Conservation (phyloP, 1,284 basidiomycete genomes). For the Ceratobasidium papillatum region DNA sequence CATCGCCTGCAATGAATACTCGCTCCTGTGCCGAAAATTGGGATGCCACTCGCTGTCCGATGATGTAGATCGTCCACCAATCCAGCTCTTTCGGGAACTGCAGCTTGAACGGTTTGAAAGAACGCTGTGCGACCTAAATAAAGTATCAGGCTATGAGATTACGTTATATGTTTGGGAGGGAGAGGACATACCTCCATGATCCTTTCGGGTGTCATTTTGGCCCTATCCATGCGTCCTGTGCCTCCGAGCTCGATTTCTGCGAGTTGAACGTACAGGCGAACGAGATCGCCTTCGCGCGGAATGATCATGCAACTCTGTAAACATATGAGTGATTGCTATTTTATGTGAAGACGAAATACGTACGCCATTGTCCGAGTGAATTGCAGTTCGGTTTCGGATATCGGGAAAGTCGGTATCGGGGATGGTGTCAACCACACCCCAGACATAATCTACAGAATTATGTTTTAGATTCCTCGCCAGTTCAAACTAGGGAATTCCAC, state of each 20-base stretch:
- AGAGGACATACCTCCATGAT: slow-evolving; percentile 64
- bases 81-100: slow-evolving; percentile 65
- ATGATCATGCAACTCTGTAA: slow-evolving; percentile 68
- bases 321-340: not conserved
- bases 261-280: slow-evolving; percentile 77
- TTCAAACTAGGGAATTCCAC: slow-evolving; percentile 41
- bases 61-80: slow-evolving; percentile 84
- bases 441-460: slow-evolving; percentile 64
- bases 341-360: slow-evolving; percentile 50
- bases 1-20: slow-evolving; percentile 83
- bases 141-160: not conserved
- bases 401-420: slow-evolving; percentile 83
- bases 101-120: slow-evolving; percentile 74
- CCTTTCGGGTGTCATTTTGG: slow-evolving; percentile 65
- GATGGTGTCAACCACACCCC: slow-evolving; percentile 79
- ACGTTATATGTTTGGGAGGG: not conserved
- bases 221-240: slow-evolving; percentile 70
- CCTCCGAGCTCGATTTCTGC: slow-evolving; percentile 62
- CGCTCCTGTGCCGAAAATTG: slow-evolving; percentile 71
- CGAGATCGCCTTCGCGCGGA: slow-evolving; percentile 60
- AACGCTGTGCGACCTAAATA: slow-evolving; percentile 64
- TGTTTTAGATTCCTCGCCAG: not conserved
- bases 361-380: slow-evolving; percentile 67
- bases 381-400: slow-evolving; percentile 72
- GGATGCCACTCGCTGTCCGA: slow-evolving; percentile 81